Evolutionary conservation across 257 asterid species (phyloP).

Genomic region (Haberlea rhodopensis): DNA sequence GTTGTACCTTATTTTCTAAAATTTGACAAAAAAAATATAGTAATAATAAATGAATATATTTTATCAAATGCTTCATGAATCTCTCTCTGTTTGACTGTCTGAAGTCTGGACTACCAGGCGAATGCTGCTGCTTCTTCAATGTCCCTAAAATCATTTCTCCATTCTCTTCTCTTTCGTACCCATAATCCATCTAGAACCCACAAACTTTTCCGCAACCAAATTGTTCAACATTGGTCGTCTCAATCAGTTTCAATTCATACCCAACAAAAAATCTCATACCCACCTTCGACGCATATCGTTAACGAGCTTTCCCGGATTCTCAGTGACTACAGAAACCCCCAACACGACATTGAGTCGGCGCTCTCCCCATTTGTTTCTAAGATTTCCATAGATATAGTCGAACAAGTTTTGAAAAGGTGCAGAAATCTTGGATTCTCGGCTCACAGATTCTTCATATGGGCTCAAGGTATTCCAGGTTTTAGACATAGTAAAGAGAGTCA

Average conservation of each 20-base stretch:
- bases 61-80: no score
- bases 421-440: conserved; percentile 80
- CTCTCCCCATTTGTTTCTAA: conserved; percentile 57
- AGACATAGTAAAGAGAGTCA: conserved; percentile 60
- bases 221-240: conserved; percentile 17
- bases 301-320: conserved; percentile 75
- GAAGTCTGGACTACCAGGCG: no score
- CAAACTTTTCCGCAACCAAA: conserved; percentile 12
- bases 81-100: no score
- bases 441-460: conserved; percentile 90
- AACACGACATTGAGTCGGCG: conserved; percentile 79
- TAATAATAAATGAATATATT: no score
- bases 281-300: conserved; percentile 49
- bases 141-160: conserved; percentile 36
- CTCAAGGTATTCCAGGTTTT: conserved; percentile 58
- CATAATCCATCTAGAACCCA: conserved; percentile 5
- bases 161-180: conserved; percentile 21
- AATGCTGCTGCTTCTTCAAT: conserved; percentile 3
- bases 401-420: conserved; percentile 80
- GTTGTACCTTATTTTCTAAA: no score
- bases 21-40: no score
- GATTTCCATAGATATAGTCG: conserved; percentile 51
- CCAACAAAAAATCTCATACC: conserved; percentile 22
- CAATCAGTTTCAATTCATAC: conserved; percentile 29
- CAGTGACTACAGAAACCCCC: conserved; percentile 77